Evolutionary conservation across 192 early-diverging fungal genomes (phyloP).

Genomic region (Borealophlyctis nickersoniae): DNA sequence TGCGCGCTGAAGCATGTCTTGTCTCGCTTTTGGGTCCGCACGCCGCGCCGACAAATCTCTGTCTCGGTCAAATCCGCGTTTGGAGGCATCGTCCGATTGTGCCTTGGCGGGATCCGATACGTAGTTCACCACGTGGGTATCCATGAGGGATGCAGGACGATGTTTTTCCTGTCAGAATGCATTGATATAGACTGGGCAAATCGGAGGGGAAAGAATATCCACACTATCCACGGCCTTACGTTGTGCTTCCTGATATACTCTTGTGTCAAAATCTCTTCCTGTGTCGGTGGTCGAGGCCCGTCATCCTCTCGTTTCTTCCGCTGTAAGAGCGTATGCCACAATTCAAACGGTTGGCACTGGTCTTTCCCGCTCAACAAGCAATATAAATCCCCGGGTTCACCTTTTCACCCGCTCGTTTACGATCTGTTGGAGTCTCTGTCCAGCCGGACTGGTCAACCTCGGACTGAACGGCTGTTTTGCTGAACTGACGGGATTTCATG

Average conservation of each 20-base stretch:
- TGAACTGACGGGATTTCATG: constrained; percentile 47
- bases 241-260: constrained; percentile 32
- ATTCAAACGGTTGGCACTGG: not conserved
- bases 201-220: not conserved
- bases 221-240: constrained; percentile 15
- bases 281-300: constrained; percentile 14
- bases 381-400: constrained; percentile 30
- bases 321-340: not conserved
- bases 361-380: too few species aligned
- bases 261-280: constrained; percentile 26
- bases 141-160: constrained; percentile 43
- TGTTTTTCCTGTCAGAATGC: constrained; percentile 41
- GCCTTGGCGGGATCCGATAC: constrained; percentile 36
- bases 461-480: constrained; percentile 27
- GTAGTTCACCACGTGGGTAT: constrained; percentile 38
- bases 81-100: constrained; percentile 46
- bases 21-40: constrained; percentile 42
- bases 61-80: constrained; percentile 56
- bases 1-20: constrained; percentile 45
- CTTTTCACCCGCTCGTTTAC: constrained; percentile 30
- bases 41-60: constrained; percentile 51
- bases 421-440: constrained; percentile 59
- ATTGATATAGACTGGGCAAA: too few species aligned
- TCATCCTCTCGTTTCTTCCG: not conserved
- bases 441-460: constrained; percentile 50